phyloP scores from a whole-genome alignment of 495 filamentous ascomycete genomes.

The Neurospora africana region DNA sequence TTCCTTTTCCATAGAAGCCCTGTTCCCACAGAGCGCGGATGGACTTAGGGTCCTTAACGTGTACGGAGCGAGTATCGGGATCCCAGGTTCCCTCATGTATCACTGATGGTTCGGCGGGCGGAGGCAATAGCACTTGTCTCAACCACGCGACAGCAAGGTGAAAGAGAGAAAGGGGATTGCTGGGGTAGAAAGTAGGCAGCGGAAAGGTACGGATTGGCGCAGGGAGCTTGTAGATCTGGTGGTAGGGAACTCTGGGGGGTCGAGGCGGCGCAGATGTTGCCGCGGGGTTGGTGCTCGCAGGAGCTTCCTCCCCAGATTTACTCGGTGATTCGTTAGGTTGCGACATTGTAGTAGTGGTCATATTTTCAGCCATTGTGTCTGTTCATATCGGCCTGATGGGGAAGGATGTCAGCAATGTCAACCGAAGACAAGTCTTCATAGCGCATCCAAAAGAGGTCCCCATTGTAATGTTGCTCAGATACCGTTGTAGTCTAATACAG shows the following conservation, averaged over 20 bases:
- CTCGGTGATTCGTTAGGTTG: neutral
- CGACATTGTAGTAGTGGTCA: conserved; percentile 6
- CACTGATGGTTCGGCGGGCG: conserved; percentile 52
- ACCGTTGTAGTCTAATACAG: conserved; percentile 96
- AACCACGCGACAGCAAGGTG: conserved; percentile 67
- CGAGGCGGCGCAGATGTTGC: conserved; percentile 9
- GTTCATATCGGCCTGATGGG: conserved; percentile 26
- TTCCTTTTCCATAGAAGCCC: conserved; percentile 94
- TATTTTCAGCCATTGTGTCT: conserved; percentile 29
- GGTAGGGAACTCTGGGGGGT: conserved; percentile 30
- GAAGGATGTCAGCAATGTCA: neutral
- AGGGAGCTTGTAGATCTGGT: conserved; percentile 68
- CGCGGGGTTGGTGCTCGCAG: conserved; percentile 6
- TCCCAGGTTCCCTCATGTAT: conserved; percentile 69
- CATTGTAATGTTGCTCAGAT: conserved; percentile 55
- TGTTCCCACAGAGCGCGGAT: conserved; percentile 83
- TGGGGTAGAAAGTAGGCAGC: conserved; percentile 76
- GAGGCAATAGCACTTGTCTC: conserved; percentile 56
- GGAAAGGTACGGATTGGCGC: conserved; percentile 71
- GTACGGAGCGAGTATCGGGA: conserved; percentile 65
- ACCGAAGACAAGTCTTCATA: neutral
- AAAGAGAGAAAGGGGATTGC: conserved; percentile 81
- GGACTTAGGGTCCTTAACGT: conserved; percentile 65
- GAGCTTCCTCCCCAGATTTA: neutral
- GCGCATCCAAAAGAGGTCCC: neutral